Evolutionary conservation across 2,329 filamentous ascomycete species (phyloP).

Genomic region (Gremmenia infestans): DNA sequence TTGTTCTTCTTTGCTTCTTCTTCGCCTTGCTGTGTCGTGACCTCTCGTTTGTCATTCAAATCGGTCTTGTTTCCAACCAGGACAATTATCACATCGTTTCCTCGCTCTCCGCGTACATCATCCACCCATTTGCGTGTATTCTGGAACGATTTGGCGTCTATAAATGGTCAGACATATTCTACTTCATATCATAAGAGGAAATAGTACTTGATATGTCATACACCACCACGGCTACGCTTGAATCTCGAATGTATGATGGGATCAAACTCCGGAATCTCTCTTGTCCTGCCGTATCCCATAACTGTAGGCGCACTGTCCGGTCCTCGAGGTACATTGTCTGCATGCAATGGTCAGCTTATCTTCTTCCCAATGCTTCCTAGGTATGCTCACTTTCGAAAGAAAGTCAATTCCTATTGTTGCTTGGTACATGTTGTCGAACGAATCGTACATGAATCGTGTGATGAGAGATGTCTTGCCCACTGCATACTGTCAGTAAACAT

Average conservation of each 20-base stretch:
- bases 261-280: conserved; percentile 96
- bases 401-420: conserved; percentile 99
- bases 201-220: conserved; percentile 88
- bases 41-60: conserved; percentile 95
- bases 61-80: conserved; percentile 99
- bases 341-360: conserved; percentile 16
- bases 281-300: conserved; percentile 98
- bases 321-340: conserved; percentile 99
- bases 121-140: conserved; percentile 99
- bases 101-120: conserved; percentile 91
- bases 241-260: conserved; percentile 97
- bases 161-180: conserved; percentile 19
- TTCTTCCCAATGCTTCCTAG: conserved; percentile 1
- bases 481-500: conserved; percentile 37
- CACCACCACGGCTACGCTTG: conserved; percentile 94
- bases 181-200: neutral
- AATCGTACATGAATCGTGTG: conserved; percentile 99
- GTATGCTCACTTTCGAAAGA: conserved; percentile 74
- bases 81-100: conserved; percentile 98
- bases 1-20: conserved; percentile 98
- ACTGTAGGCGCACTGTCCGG: conserved; percentile 90
- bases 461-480: conserved; percentile 98
- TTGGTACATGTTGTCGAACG: conserved; percentile 99
- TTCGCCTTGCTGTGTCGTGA: conserved; percentile 92
- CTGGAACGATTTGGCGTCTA: conserved; percentile 91